Evolutionary conservation across 2,329 filamentous ascomycete species (phyloP), one percentile per base, ranked within the genome.

Genomic region (Trichoderma sp.): DNA sequence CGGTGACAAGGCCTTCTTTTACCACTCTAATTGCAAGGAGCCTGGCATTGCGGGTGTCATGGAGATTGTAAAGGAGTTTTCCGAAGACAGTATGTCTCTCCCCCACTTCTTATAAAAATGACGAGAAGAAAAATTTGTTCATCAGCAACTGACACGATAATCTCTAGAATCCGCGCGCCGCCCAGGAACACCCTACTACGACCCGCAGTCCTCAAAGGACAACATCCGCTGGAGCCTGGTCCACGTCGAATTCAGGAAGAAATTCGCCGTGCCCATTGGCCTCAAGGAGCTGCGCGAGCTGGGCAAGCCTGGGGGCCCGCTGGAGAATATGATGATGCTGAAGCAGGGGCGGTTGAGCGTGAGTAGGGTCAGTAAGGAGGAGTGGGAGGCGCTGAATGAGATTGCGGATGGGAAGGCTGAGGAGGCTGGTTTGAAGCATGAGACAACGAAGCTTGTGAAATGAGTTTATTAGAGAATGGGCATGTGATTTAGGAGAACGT

Each of bases 1-100:
- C 68, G 94, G 94, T 62, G 96, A 99, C 77, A 85, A 94, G 37
- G 94, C 94, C 31, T 98, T 99, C 82, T 98, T 99, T 82, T 98
- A 98, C 78, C 95, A 97, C 80, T 97, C 92, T 58, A 97, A 96
- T 75, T 96, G 92, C 81, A 97, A 96, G 78, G 87, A 91, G 29
- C 94, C 94, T 0, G 95, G 92, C 2, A 93, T 98, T 59, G 93
- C 91, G 1, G 94, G 94, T 1, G 88, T 91, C 21, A 94, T 97
- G 91, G 92, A 96, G 75, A 92, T 99, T 72, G 94, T 96, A 19
- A 86, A 88, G 72, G 94, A 97, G 77, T 91, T 93, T 73, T 90
- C 91, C 2, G 86, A 92, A 10, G 96, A 99, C 75, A 81, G 91
- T 92, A 81, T 74, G 87, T 80, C 33, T 16, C 19, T 10, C 10